Base-by-base conservation (phyloP, 1,284 basidiomycete genomes). In the Caloboletus firmus region DNA sequence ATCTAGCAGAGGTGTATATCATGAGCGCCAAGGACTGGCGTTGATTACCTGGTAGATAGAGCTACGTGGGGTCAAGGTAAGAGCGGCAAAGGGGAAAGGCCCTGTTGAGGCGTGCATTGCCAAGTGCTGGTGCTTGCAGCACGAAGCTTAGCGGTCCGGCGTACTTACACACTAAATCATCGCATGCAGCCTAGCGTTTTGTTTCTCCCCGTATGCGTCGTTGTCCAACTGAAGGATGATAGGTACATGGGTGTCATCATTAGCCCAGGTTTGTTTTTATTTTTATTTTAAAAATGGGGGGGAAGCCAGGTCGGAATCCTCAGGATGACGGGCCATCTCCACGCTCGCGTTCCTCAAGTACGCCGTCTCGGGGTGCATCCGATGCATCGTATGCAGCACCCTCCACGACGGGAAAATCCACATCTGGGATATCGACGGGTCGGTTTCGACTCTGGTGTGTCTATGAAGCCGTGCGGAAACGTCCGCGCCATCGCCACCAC, bases 31-130 rank as follows among this genome's bases (percentile, higher is more conserved):
- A 26, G 7, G n/a, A n/a, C n/a, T n/a, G n/a, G n/a, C n/a, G n/a
- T n/a, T n/a, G n/a, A n/a, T n/a, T n/a, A n/a, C 89, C 74, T 92
- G 90, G 67, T 90, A 91, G 50, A 90, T 84, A 32, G 89, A 91
- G n/a, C 85, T 88, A 53, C 30, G 44, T 51, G 34, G 52, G 31
- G 60, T 52, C 43, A 54, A 46, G 34, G 32, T 8, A n/a, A 36
- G 35, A 24, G 32, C n/a, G 39, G 12, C 0, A 40, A 20, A 51
- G 26, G 44, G 31, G 37, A 42, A 54, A n/a, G 51, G 1, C n/a
- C n/a, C n/a, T n/a, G 26, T 26, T 7, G 26, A 26, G 26, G 26
- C 26, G 26, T 26, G 26, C 7, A 26, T 7, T 26, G 26, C 26
- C 26, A 26, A 4, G 26, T 26, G 26, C 26, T 7, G n/a, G 26